Conservation (phyloP, 1,284 basidiomycete species). For the Puccinia hordei region DNA sequence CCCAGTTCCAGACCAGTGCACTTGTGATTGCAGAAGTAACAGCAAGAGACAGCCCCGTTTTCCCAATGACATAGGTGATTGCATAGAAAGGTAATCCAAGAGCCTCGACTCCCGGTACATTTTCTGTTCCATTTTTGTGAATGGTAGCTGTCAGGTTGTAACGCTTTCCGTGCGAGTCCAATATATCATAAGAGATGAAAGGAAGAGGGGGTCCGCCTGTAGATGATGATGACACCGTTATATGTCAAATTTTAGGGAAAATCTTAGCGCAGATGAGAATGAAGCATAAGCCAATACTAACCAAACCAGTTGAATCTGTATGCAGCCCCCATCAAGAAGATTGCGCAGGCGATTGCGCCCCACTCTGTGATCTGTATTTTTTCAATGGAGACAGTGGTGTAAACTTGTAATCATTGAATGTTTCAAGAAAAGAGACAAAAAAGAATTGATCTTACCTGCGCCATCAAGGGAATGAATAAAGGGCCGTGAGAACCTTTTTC, state of each 20-base stretch:
- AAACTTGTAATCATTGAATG: neutral
- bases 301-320: constrained; percentile 50
- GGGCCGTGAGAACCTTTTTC: constrained; percentile 33
- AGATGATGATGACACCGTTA: neutral
- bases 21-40: constrained; percentile 35
- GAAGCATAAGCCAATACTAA: neutral
- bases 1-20: constrained; percentile 31
- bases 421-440: neutral
- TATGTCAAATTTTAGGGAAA: neutral
- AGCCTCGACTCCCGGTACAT: constrained; percentile 1
- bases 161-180: constrained; percentile 22
- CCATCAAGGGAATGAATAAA: constrained; percentile 28
- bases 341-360: constrained; percentile 24
- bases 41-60: constrained; percentile 22
- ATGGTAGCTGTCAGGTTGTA: constrained; percentile 36
- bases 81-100: constrained; percentile 41
- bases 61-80: constrained; percentile 16
- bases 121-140: constrained; percentile 33
- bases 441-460: constrained; percentile 22
- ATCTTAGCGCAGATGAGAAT: neutral
- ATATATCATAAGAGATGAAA: constrained; percentile 43
- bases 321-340: constrained; percentile 44
- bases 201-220: constrained; percentile 34
- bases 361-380: constrained; percentile 38
- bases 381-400: neutral